Evolutionary conservation across 139 green algal genomes (phyloP).

Genomic region (Chlorella sorokiniana): DNA sequence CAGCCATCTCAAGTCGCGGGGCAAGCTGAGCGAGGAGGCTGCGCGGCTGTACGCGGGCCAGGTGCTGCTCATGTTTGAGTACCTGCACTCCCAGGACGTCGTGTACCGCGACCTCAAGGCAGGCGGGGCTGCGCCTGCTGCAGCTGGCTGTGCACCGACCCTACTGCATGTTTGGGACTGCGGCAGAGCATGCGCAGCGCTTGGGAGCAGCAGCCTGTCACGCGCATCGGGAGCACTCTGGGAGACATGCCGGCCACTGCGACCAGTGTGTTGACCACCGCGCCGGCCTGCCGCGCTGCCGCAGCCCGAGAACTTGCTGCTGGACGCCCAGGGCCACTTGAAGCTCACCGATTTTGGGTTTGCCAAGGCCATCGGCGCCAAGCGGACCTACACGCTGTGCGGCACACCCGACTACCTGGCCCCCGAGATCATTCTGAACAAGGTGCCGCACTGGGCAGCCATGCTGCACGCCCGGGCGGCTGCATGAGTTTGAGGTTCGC

Average conservation of each 20-base stretch:
- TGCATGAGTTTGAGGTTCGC: too few relatives aligned
- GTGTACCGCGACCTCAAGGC: slow-evolving; percentile 74
- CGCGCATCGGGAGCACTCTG: too few relatives aligned
- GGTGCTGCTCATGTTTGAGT: slow-evolving; percentile 74
- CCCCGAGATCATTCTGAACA: slow-evolving; percentile 54
- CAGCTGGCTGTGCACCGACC: too few relatives aligned
- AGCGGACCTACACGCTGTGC: slow-evolving; percentile 67
- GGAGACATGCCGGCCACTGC: too few relatives aligned
- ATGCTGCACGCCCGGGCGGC: too few relatives aligned
- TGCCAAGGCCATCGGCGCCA: slow-evolving; percentile 58
- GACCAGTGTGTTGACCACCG: not conserved
- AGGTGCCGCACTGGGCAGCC: too few relatives aligned
- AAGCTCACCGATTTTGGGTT: slow-evolving; percentile 95
- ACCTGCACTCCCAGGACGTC: slow-evolving; percentile 42
- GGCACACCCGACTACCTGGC: slow-evolving; percentile 89
- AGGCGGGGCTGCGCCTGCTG: too few relatives aligned
- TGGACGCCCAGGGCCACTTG: slow-evolving; percentile 76
- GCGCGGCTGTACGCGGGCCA: slow-evolving; percentile 78
- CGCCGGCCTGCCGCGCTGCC: too few relatives aligned
- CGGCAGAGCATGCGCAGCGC: too few relatives aligned
- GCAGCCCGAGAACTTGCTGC: slow-evolving; percentile 89
- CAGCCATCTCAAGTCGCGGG: slow-evolving; percentile 53
- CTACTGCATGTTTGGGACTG: too few relatives aligned
- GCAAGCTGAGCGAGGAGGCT: slow-evolving; percentile 48
- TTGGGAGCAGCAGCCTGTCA: too few relatives aligned